A percentile compares a stretch with the other conserved stretches of the same genome.
These are phyloP conservation scores for Phytophthora fragariae DNA, from an alignment of 352 stramenopile genomes.

Conservation along the genomic window DNA sequence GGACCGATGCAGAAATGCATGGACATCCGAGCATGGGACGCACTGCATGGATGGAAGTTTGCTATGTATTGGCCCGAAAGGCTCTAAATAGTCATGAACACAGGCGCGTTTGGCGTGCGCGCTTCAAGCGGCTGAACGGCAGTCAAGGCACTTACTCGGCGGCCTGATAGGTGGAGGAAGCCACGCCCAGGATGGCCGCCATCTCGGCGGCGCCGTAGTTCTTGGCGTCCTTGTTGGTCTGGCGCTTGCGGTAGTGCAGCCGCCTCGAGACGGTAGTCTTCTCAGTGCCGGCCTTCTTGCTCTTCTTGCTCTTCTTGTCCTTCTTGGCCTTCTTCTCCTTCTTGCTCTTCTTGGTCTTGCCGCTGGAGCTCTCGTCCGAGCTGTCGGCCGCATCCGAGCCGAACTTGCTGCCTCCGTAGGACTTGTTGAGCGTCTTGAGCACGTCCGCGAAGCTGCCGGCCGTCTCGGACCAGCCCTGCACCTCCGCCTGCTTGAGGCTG, in stretches of 20 bases:
- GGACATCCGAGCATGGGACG: background rate
- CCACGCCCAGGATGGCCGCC: conserved; percentile 85
- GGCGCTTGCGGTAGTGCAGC: conserved; percentile 84
- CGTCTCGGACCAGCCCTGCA: conserved; percentile 89
- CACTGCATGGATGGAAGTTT: conserved; percentile 18
- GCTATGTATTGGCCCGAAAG: conserved; percentile 33
- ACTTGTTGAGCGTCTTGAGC: conserved; percentile 87
- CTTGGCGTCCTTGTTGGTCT: conserved; percentile 90
- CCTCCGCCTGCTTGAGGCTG: conserved; percentile 87
- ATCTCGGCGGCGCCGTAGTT: conserved; percentile 85
- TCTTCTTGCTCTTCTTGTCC: conserved; percentile 73
- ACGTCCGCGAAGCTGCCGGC: conserved; percentile 84
- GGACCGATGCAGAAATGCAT: background rate
- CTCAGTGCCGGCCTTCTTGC: conserved; percentile 54
- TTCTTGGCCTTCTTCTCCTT: conserved; percentile 55
- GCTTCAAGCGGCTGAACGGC: background rate
- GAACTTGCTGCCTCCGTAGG: conserved; percentile 59
- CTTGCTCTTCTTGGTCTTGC: conserved; percentile 39
- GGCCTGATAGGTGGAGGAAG: conserved; percentile 50
- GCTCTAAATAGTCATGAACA: conserved; percentile 44
- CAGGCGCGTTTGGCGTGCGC: background rate
- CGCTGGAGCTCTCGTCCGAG: conserved; percentile 34
- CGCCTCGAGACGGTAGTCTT: conserved; percentile 61
- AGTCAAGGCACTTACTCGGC: conserved; percentile 22
- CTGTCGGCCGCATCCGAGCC: conserved; percentile 42